These are phyloP conservation scores for Dactylis glomerata DNA, from an alignment of 176 grass and related monocot species.

Conservation along the genomic window DNA sequence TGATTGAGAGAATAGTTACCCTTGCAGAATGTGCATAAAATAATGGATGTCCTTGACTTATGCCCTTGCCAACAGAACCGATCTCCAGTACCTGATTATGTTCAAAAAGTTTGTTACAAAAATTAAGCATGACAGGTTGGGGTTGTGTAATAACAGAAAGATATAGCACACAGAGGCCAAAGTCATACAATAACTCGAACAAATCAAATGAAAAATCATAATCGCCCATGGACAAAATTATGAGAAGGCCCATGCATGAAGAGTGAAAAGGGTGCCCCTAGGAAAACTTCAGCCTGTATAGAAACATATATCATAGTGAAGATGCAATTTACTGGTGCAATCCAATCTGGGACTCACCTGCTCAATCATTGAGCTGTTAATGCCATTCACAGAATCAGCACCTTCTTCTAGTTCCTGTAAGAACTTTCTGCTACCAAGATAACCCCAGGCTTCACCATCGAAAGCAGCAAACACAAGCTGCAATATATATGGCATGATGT, in stretches of 20 bases:
- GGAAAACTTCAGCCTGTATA: neutral
- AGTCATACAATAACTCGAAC: neutral
- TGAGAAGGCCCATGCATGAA: slow-evolving; percentile 11
- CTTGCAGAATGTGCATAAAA: slow-evolving; percentile 77
- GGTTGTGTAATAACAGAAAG: neutral
- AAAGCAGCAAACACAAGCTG: slow-evolving; percentile 90
- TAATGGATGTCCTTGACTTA: slow-evolving; percentile 50
- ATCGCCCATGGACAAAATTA: neutral
- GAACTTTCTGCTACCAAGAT: slow-evolving; percentile 92
- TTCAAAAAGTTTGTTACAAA: neutral
- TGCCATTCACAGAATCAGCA: slow-evolving; percentile 70
- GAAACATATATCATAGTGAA: slow-evolving; percentile 4
- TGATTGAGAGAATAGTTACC: slow-evolving; percentile 46
- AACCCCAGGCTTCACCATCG: slow-evolving; percentile 95
- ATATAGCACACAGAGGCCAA: neutral
- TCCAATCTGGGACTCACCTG: slow-evolving; percentile 50
- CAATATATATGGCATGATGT: slow-evolving; percentile 19
- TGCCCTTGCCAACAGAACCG: slow-evolving; percentile 80
- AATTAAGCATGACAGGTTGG: neutral
- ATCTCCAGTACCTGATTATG: slow-evolving; percentile 76
- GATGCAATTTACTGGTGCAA: neutral
- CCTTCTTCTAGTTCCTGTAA: slow-evolving; percentile 74
- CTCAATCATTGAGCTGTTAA: slow-evolving; percentile 72
- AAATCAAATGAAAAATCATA: neutral
- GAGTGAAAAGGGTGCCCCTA: neutral